Conservation (phyloP, 495 filamentous ascomycete genomes). For the Venustampulla echinocandica region DNA sequence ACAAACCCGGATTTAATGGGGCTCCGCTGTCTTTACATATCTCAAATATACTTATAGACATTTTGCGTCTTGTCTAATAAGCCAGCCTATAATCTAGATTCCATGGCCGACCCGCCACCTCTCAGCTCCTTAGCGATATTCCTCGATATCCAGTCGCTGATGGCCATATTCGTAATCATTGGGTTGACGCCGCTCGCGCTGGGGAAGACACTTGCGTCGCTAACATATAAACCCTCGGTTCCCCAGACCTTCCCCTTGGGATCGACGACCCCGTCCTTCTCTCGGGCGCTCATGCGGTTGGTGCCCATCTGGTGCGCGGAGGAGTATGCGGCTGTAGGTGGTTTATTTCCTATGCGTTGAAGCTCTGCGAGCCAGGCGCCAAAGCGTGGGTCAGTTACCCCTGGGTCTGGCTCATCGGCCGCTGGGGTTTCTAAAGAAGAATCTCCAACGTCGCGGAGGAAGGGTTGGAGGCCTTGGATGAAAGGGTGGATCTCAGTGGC, state of each 20-base stretch:
- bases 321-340: slow-evolving; percentile 36
- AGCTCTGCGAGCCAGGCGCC: slow-evolving; percentile 58
- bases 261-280: slow-evolving; percentile 63
- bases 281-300: slow-evolving; percentile 65
- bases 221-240: slow-evolving; percentile 60
- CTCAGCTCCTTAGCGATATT: slow-evolving; percentile 18
- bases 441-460: slow-evolving; percentile 43
- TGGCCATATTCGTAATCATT: slow-evolving; percentile 88
- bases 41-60: too few species aligned
- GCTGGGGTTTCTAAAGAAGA: background rate
- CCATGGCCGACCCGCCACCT: too few species aligned
- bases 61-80: too few species aligned
- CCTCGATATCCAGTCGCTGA: slow-evolving; percentile 32
- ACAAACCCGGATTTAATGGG: too few species aligned
- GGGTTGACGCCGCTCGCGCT: slow-evolving; percentile 88
- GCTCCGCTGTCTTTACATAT: too few species aligned
- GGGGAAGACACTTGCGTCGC: slow-evolving; percentile 84
- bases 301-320: slow-evolving; percentile 89
- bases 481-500: slow-evolving; percentile 66
- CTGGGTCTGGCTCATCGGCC: slow-evolving; percentile 20
- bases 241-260: slow-evolving; percentile 70
- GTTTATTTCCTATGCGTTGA: slow-evolving; percentile 38
- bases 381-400: slow-evolving; percentile 59
- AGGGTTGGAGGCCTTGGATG: slow-evolving; percentile 52
- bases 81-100: too few species aligned